These are phyloP conservation scores for Colletotrichum orchidophilum DNA, from an alignment of 2,329 filamentous ascomycete genomes.

Conservation along the genomic window DNA sequence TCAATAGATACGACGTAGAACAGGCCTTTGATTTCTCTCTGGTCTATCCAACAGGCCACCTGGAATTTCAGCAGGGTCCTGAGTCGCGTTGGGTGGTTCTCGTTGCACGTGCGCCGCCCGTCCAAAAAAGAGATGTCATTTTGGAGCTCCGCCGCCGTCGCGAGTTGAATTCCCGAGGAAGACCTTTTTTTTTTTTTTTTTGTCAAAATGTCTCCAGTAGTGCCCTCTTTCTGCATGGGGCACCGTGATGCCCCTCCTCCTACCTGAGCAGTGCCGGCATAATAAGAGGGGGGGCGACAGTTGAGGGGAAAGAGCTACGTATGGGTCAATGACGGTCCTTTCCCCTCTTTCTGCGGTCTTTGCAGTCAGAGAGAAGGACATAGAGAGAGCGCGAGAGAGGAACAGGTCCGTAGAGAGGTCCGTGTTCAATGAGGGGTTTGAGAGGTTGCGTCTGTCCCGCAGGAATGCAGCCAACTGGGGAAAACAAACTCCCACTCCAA, in stretches of 20 bases:
- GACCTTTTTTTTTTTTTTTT: neutral
- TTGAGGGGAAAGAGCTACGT: neutral
- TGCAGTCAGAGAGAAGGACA: neutral
- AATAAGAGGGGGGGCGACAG: neutral
- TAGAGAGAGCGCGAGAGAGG: neutral
- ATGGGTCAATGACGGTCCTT: neutral
- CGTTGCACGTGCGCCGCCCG: neutral
- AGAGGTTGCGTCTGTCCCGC: neutral
- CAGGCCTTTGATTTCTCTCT: no score
- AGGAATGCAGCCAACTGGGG: neutral
- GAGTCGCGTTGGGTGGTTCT: neutral
- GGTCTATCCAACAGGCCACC: neutral
- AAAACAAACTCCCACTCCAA: neutral
- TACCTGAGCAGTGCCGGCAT: constrained; percentile 23
- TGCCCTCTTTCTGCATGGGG: constrained; percentile 1
- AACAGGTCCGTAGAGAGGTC: neutral
- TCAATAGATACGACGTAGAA: no score
- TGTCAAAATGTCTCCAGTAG: constrained; percentile 7
- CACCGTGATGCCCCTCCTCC: constrained; percentile 1
- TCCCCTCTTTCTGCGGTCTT: neutral
- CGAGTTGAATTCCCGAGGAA: neutral
- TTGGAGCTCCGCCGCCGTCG: neutral
- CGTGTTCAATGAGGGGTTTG: constrained; percentile 24
- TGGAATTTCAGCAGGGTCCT: neutral
- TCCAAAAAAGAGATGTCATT: neutral